Evolutionary conservation across 768 basidiomycete species (phyloP).

Genomic region (Strobilomyces echinocephalus): DNA sequence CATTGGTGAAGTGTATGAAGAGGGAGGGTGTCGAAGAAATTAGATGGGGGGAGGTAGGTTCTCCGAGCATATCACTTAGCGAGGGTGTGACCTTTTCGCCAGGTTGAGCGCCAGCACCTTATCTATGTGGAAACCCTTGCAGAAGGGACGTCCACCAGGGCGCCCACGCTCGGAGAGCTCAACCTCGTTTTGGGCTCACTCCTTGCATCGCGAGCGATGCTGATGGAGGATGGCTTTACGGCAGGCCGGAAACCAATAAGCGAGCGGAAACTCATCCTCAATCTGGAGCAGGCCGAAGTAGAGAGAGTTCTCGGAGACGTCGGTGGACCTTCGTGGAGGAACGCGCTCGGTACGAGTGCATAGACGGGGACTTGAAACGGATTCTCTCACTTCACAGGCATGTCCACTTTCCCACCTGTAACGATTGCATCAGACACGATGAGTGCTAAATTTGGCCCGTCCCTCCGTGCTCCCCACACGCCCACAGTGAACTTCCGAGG

Average conservation of each 20-base stretch:
- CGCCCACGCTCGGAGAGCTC: conserved; percentile 62
- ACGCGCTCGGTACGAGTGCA: conserved; percentile 28
- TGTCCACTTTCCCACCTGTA: not conserved
- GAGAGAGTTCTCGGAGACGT: conserved; percentile 81
- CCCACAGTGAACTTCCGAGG: too few species aligned
- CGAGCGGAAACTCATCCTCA: conserved; percentile 74
- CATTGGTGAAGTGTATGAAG: conserved; percentile 76
- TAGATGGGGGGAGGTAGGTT: conserved; percentile 70
- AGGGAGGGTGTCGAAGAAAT: conserved; percentile 86
- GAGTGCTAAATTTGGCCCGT: too few species aligned
- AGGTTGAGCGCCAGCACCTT: conserved; percentile 76
- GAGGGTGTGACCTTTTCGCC: conserved; percentile 2
- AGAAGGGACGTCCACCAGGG: conserved; percentile 51
- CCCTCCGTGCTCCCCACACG: too few species aligned
- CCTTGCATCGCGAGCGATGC: conserved; percentile 69
- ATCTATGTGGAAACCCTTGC: conserved; percentile 63
- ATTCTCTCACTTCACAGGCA: not conserved
- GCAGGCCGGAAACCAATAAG: conserved; percentile 51
- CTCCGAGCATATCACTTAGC: not conserved
- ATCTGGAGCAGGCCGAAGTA: conserved; percentile 78
- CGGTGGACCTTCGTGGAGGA: conserved; percentile 68
- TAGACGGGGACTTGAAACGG: not conserved
- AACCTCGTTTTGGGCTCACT: conserved; percentile 68
- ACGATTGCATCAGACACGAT: not conserved
- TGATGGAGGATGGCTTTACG: conserved; percentile 60